These are phyloP conservation scores for Linum lewisii DNA, from an alignment of 345 rosid species.

Conservation along the genomic window DNA sequence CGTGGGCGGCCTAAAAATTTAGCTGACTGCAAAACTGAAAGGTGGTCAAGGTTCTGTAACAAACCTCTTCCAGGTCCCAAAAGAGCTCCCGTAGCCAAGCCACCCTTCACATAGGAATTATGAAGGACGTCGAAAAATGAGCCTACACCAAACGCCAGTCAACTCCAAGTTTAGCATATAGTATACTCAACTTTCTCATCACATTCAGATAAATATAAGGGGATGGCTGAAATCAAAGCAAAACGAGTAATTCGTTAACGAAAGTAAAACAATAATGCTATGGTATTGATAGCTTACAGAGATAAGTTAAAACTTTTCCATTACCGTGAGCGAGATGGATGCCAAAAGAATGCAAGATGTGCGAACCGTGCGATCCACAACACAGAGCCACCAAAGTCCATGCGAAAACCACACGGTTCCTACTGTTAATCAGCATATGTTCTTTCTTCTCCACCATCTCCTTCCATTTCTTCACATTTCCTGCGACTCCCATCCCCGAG, in stretches of 20 bases:
- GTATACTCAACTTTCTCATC: conserved; percentile 7
- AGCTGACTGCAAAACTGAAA: not conserved
- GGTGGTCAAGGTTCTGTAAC: conserved; percentile 7
- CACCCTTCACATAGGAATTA: conserved; percentile 76
- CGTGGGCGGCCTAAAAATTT: too few species aligned
- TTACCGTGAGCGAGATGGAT: conserved; percentile 82
- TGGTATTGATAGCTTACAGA: not conserved
- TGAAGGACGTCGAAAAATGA: conserved; percentile 66
- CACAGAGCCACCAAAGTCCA: conserved; percentile 95
- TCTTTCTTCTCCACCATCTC: conserved; percentile 71
- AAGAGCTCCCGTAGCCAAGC: conserved; percentile 68
- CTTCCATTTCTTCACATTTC: conserved; percentile 72
- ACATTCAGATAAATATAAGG: not conserved
- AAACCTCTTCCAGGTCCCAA: conserved; percentile 95
- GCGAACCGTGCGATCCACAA: conserved; percentile 89
- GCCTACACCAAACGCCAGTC: conserved; percentile 32
- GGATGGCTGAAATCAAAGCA: not conserved
- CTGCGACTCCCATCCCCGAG: conserved; percentile 63
- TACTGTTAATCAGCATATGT: conserved; percentile 57
- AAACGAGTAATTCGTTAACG: not conserved
- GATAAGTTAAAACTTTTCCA: not conserved
- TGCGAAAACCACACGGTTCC: conserved; percentile 79
- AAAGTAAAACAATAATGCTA: not conserved
- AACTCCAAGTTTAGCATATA: not conserved
- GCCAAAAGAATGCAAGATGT: conserved; percentile 76